Conservation (phyloP, 192 early-diverging fungal species). For the Chytriomyces confervae region DNA sequence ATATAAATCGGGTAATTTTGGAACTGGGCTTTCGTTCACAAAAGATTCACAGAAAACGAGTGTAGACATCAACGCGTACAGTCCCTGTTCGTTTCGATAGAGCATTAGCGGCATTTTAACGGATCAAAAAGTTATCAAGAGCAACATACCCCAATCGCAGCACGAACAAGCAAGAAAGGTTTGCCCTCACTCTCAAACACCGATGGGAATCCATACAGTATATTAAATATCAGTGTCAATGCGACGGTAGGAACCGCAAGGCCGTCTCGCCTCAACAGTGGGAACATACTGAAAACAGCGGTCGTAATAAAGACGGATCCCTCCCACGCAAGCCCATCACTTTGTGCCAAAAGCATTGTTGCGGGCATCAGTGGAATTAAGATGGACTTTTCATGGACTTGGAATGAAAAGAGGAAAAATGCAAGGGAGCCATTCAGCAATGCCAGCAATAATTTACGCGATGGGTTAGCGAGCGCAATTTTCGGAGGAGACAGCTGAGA, state of each 20-base stretch:
- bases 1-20: slow-evolving; percentile 79
- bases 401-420: slow-evolving; percentile 97
- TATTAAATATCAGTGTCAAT: slow-evolving; percentile 62
- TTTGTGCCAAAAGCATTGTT: slow-evolving; percentile 71
- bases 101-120: background rate
- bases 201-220: slow-evolving; percentile 3
- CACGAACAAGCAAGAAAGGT: background rate
- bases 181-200: background rate
- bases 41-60: slow-evolving; percentile 65
- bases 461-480: slow-evolving; percentile 43
- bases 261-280: slow-evolving; percentile 79
- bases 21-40: slow-evolving; percentile 63
- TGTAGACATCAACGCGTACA: slow-evolving; percentile 57
- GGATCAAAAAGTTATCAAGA: background rate
- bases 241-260: slow-evolving; percentile 76
- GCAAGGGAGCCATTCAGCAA: slow-evolving; percentile 79
- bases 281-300: slow-evolving; percentile 89
- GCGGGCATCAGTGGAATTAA: slow-evolving; percentile 82
- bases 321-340: slow-evolving; percentile 17
- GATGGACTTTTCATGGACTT: slow-evolving; percentile 97
- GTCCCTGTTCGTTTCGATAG: slow-evolving; percentile 26
- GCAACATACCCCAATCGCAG: slow-evolving; percentile 37
- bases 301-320: slow-evolving; percentile 69
- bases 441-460: slow-evolving; percentile 67
- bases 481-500: background rate